phyloP scores from a whole-genome alignment of 106 monocot genomes.

The Acorus gramineus region DNA sequence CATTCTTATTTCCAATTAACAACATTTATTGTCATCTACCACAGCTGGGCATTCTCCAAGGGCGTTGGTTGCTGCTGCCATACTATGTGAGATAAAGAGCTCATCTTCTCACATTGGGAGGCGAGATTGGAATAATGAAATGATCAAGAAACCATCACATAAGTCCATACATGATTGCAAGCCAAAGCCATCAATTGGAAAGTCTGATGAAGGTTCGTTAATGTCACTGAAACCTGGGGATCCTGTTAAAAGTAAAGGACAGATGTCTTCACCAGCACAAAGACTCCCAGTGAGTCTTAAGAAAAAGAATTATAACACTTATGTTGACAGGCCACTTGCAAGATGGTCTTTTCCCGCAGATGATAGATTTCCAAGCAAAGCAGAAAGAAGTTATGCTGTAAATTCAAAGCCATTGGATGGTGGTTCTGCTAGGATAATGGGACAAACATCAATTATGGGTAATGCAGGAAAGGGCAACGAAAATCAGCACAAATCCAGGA shows the following conservation, averaged over 20 bases:
- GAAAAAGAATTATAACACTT: constrained; percentile 20
- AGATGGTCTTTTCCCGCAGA: constrained; percentile 28
- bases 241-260: constrained; percentile 12
- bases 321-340: constrained; percentile 17
- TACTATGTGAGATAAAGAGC: constrained; percentile 22
- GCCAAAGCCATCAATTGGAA: constrained; percentile 5
- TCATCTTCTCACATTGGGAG: neutral
- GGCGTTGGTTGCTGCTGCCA: constrained; percentile 35
- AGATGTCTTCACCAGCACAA: constrained; percentile 17
- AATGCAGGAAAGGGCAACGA: constrained; percentile 23
- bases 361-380: constrained; percentile 16
- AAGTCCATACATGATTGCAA: constrained; percentile 36
- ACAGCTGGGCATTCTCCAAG: constrained; percentile 26
- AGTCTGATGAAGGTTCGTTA: constrained; percentile 10
- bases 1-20: neutral
- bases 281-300: constrained; percentile 8
- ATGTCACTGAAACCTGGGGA: constrained; percentile 13
- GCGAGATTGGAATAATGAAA: constrained; percentile 1
- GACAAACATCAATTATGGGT: constrained; percentile 5
- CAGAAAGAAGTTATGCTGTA: constrained; percentile 8
- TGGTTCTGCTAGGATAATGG: constrained; percentile 10
- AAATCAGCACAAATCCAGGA: constrained; percentile 31
- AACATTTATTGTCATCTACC: neutral
- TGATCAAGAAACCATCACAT: constrained; percentile 21
- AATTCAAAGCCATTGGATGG: constrained; percentile 10